Evolutionary conservation across 306 rosid genomes (phyloP), one percentile per base, ranked within the genome.

Genomic region (Quercus suber): DNA sequence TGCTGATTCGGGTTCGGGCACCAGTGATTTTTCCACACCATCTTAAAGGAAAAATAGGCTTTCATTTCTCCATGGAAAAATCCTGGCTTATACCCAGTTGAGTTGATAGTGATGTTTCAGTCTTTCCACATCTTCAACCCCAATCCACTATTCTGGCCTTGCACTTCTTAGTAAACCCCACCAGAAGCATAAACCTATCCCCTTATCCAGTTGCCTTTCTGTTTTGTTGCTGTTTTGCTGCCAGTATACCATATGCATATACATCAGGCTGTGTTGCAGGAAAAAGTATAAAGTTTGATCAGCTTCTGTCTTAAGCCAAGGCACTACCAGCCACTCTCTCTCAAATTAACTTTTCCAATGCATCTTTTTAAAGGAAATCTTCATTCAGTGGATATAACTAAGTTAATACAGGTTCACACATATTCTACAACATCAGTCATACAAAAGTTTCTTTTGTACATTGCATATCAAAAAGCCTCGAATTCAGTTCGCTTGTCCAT

Each of bases 401-500:
- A 69, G 69, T 78, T 37, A 20, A 49, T 18, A 64, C 35, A 30
- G 53, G n/a, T 55, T 20, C 30, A 17, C 14, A 31, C 70, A 55
- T 41, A 5, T 25, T 53, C 21, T 33, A 30, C 65, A 79, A 27
- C 49, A 55, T 18, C 52, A 35, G 60, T 11, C 57, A 23, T 31
- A 25, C 63, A 59, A 53, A 25, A n/a, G 8, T 37, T 30, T 41
- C 43, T 30, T 75, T n/a, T 76, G 61, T 63, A 55, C 78, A 71
- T 35, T 69, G 78, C 76, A 67, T 10, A 75, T 70, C 33, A 30
- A 49, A 55, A 78, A 69, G 73, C 71, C 60, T 41, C 74, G 12
- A 41, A 2, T 41, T 8, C 82, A 28, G 76, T 78, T 78, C 55
- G 82, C 35, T 71, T 49, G 27, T 58, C 71, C 69, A 76, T 73